phyloP scores from a whole-genome alignment of 1,284 basidiomycete genomes.

The Golubevia sp. region DNA sequence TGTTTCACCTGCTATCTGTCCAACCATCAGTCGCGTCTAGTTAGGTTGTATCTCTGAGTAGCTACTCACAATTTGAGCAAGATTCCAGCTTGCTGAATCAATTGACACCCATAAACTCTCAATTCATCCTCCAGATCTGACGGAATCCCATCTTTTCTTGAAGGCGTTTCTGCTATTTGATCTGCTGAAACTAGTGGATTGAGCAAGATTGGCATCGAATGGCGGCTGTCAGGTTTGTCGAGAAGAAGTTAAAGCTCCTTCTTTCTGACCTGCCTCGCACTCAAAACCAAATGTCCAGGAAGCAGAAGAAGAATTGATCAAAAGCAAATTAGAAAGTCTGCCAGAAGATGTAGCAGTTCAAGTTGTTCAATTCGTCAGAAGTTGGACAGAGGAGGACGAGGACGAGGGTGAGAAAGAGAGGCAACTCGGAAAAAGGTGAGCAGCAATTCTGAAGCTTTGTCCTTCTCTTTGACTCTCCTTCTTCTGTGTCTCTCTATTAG shows the following conservation, averaged over 20 bases:
- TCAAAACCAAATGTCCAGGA: no score
- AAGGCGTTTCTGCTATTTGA: slow-evolving; percentile 80
- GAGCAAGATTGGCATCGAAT: slow-evolving; percentile 68
- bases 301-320: no score
- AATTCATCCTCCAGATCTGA: slow-evolving; percentile 81
- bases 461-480: no score
- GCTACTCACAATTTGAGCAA: slow-evolving; percentile 78
- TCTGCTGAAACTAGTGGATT: slow-evolving; percentile 81
- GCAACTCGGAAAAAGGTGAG: no score
- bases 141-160: slow-evolving; percentile 79
- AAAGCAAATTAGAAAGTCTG: no score
- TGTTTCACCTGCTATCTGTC: no score
- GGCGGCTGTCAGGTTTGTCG: background rate
- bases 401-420: no score
- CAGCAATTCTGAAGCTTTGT: no score
- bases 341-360: no score
- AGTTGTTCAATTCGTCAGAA: no score
- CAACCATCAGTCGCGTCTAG: background rate
- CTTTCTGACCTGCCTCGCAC: background rate
- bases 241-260: background rate
- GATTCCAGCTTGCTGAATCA: slow-evolving; percentile 92
- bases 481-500: no score
- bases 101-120: slow-evolving; percentile 75
- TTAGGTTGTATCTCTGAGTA: background rate
- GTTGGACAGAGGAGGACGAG: no score